Conservation (phyloP, 1,284 basidiomycete species). For the Gymnopus androsaceus region DNA sequence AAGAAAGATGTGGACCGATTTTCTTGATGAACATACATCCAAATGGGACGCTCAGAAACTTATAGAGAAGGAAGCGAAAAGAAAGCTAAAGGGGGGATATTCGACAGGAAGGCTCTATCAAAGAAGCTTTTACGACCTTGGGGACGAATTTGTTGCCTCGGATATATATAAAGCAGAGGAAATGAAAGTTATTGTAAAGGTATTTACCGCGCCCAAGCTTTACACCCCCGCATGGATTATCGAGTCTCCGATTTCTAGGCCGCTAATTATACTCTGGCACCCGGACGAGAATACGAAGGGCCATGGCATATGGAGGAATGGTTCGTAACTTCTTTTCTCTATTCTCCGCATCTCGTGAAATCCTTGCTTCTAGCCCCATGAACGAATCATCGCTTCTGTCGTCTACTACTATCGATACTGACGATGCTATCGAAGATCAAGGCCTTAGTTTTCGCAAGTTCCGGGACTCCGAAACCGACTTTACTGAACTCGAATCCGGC, state of each 20-base stretch:
- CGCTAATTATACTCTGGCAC: conserved; percentile 20
- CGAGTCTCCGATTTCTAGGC: conserved; percentile 17
- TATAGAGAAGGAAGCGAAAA: background rate
- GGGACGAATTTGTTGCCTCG: background rate
- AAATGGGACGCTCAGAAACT: background rate
- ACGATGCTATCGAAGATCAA: conserved; percentile 15
- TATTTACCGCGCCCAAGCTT: background rate
- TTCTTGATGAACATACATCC: background rate
- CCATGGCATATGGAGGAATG: conserved; percentile 25
- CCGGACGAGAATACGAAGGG: conserved; percentile 18
- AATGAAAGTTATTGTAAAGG: conserved; percentile 19
- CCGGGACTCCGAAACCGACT: conserved; percentile 6
- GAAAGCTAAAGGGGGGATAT: background rate
- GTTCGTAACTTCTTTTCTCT: no score
- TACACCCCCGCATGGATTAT: no score
- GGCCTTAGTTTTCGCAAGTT: conserved; percentile 19
- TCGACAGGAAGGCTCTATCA: background rate
- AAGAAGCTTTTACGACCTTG: background rate
- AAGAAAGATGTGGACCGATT: background rate
- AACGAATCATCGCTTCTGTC: conserved; percentile 19
- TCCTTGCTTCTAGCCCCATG: conserved; percentile 21
- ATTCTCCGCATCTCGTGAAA: no score
- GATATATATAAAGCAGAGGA: conserved; percentile 4
- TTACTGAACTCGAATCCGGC: conserved; percentile 6
- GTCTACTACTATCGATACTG: conserved; percentile 24